Percentiles rank a stretch among this genome's conserved stretches.
These are phyloP conservation scores for Kodamaea arcana DNA, from an alignment of 1,139 yeast species.

Conservation along the genomic window DNA sequence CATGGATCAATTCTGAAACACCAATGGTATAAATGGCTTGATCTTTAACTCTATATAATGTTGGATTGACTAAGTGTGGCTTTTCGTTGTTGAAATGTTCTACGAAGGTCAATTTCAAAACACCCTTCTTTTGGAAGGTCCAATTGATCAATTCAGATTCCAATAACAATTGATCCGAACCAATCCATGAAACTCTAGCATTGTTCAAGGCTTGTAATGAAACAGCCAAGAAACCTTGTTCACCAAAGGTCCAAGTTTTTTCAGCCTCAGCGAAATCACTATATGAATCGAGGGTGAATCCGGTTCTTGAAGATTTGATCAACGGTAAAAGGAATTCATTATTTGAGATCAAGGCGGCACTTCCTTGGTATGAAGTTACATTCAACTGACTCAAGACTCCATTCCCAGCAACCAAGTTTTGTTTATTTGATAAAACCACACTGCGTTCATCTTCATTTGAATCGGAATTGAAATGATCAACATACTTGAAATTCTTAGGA, in stretches of 20 bases:
- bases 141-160: constrained; percentile 56
- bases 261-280: constrained; percentile 40
- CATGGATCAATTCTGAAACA: constrained; percentile 58
- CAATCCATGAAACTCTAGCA: constrained; percentile 81
- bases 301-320: constrained; percentile 62
- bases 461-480: constrained; percentile 63
- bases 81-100: constrained; percentile 50
- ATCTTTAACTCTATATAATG: constrained; percentile 70
- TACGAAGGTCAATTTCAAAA: constrained; percentile 54
- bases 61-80: constrained; percentile 34
- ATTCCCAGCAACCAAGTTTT: constrained; percentile 21
- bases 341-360: constrained; percentile 39
- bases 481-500: constrained; percentile 64
- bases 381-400: constrained; percentile 20
- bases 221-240: constrained; percentile 73
- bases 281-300: constrained; percentile 48
- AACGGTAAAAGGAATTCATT: constrained; percentile 70
- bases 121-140: constrained; percentile 69
- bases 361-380: constrained; percentile 28
- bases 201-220: constrained; percentile 79
- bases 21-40: constrained; percentile 61
- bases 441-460: too few relatives aligned
- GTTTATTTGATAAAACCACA: constrained; percentile 21
- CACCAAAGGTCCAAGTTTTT: constrained; percentile 75
- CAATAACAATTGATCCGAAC: constrained; percentile 56